phyloP scores from a whole-genome alignment of 441 rosid genomes.

The Breynia disticha region DNA sequence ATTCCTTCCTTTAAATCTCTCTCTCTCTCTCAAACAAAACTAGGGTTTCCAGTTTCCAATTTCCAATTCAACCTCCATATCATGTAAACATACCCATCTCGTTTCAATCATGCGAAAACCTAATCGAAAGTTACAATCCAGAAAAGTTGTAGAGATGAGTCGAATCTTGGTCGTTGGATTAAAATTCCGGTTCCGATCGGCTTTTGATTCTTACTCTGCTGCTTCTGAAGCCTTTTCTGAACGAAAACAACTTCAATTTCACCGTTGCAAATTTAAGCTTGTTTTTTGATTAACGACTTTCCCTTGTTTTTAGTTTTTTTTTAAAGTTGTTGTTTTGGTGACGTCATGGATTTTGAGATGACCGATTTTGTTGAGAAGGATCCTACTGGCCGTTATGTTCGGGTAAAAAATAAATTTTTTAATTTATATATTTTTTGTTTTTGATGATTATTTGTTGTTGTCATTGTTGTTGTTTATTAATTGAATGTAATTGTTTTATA shows the following conservation, averaged over 20 bases:
- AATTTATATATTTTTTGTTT: not conserved
- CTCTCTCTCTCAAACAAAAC: no score
- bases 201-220: constrained; percentile 54
- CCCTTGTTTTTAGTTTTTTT: constrained; percentile 10
- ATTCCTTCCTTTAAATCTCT: no score
- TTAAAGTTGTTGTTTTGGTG: not conserved
- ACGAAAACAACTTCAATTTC: constrained; percentile 3
- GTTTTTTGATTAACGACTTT: not conserved
- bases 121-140: no score
- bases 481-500: no score
- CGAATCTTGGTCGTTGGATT: constrained; percentile 21
- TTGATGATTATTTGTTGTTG: not conserved
- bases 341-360: constrained; percentile 6
- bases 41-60: no score
- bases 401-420: constrained; percentile 29
- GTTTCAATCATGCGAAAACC: no score
- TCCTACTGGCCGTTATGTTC: constrained; percentile 54
- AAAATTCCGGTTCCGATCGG: constrained; percentile 46
- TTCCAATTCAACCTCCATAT: no score
- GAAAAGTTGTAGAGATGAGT: no score
- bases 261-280: not conserved
- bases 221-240: constrained; percentile 72
- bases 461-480: no score
- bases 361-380: constrained; percentile 47
- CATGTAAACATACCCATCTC: no score